Base-by-base conservation (phyloP, 2,329 filamentous ascomycete species). In the Penicillium polonicum region DNA sequence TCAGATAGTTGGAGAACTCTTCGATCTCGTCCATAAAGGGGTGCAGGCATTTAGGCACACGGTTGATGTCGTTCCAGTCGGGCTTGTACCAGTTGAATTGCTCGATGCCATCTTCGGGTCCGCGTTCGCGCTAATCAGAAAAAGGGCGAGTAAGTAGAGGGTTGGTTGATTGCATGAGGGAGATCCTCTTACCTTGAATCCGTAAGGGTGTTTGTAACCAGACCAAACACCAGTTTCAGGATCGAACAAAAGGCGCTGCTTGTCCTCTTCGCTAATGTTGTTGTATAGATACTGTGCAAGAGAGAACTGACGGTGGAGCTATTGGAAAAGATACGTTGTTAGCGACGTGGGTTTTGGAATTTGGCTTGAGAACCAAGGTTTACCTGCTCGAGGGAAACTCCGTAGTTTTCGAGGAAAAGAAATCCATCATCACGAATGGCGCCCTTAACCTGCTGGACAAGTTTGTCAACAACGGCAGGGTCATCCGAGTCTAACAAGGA, bases 21-120 rank as follows among this genome's bases (percentile, higher is more conserved):
- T 74, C 74, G 49, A 81, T 79, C 60, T 81, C 79, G 58, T 81
- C 79, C 78, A 81, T 80, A 59, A 80, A 80, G 0, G 79, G 79
- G 53, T 75, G 72, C 1, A 81, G 66, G 49, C 79, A 82, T n/a
- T 59, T 72, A 1, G 80, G 81, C 0, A 76, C 70, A 8, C 77
- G 68, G 48, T 74, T 65, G 23, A 69, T 60, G 56, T 78, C 69
- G 58, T 76, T 69, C 75, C 77, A 82, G 46, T 82, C 79, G 1
- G 66, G 67, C 25, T 72, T 76, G 69, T 82, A 83, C 75, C 77
- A 82, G 68, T 83, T 83, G 69, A 82, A 83, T 58, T 83, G 80
- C 60, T 83, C 80, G 53, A 82, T 82, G 3, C 80, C 80, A 62
- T 82, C 81, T 17, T 73, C 65, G 13, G 72, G 64, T 2, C 77